Conservation (phyloP, 179 eudicot species). For the Pouteria campechiana region DNA sequence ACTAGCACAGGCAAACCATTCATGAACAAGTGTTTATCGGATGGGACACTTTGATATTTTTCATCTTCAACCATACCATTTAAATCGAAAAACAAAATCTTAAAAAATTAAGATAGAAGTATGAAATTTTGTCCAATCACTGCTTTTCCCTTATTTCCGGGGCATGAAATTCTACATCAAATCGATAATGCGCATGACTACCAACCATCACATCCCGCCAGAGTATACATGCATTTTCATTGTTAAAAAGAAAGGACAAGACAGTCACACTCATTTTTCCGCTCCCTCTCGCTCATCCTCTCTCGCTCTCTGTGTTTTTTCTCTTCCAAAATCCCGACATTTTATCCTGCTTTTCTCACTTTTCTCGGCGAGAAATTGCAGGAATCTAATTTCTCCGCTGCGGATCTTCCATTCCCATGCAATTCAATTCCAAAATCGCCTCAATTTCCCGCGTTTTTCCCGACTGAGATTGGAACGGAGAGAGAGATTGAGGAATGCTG, state of each 20-base stretch:
- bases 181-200: no score
- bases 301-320: constrained; percentile 16
- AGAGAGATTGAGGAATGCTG: constrained; percentile 25
- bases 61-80: no score
- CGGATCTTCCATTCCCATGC: constrained; percentile 14
- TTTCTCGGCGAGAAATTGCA: background rate
- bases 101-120: no score
- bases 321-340: constrained; percentile 12
- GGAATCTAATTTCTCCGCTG: constrained; percentile 11
- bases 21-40: no score
- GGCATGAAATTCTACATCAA: no score
- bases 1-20: no score
- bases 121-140: no score
- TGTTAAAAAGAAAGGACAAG: background rate
- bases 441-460: background rate
- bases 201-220: no score
- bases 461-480: background rate
- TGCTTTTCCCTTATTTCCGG: no score
- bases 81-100: no score
- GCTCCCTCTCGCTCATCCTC: constrained; percentile 9
- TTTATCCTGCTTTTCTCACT: constrained; percentile 11
- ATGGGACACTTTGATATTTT: no score
- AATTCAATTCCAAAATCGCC: background rate
- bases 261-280: constrained; percentile 14
- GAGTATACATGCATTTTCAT: no score